Conservation (phyloP, 345 rosid genomes). For the Mangifera indica region DNA sequence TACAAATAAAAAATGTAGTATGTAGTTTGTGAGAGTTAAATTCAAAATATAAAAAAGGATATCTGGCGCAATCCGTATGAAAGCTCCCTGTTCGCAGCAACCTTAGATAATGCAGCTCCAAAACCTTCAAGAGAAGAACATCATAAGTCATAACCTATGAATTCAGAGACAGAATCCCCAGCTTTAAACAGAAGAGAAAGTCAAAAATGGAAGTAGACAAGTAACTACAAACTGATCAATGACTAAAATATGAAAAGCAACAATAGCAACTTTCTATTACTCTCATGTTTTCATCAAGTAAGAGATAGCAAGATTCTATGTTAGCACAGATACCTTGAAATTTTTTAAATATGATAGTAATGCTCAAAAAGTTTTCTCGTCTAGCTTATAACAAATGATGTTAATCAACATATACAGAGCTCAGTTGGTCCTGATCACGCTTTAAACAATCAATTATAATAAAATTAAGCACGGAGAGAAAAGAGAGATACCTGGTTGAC, state of each 20-base stretch:
- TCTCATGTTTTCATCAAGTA: not conserved
- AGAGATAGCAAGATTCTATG: not conserved
- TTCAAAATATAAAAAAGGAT: conserved; percentile 46
- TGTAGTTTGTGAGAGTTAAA: not conserved
- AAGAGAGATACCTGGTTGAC: conserved; percentile 66
- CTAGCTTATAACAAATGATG: too few species aligned
- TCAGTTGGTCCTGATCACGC: not conserved
- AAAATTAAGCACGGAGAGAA: not conserved
- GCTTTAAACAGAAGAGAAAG: not conserved
- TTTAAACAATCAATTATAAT: not conserved
- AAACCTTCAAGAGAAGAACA: conserved; percentile 51
- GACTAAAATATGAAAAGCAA: too few species aligned
- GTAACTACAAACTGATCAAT: too few species aligned
- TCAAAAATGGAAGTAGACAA: not conserved
- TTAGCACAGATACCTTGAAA: not conserved
- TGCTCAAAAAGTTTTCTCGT: too few species aligned
- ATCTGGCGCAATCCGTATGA: conserved; percentile 84
- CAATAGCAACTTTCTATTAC: too few species aligned
- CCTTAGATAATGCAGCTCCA: conserved; percentile 73
- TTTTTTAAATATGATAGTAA: too few species aligned
- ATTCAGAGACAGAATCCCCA: not conserved
- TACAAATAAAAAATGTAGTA: not conserved
- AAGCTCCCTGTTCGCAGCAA: conserved; percentile 74
- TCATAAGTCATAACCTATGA: not conserved
- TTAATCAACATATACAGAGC: not conserved